A percentile compares a stretch with the other conserved stretches of the same genome.
Conservation (phyloP, 1,284 basidiomycete genomes). For the Ganoderma leucocontextum region DNA sequence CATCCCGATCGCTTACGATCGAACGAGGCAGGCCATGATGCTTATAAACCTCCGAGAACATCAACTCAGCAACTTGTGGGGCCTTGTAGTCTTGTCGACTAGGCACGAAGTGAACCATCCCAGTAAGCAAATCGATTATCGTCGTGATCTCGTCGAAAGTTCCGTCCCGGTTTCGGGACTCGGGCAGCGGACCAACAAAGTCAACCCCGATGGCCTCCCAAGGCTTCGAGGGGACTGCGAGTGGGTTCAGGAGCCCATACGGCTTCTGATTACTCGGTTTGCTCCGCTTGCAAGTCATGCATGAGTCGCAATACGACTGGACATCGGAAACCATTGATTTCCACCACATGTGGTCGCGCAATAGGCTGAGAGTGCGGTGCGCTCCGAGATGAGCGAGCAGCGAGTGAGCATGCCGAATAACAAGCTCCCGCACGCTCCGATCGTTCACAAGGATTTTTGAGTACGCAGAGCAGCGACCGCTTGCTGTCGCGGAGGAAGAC, state of each 20-base stretch:
- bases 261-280: slow-evolving; percentile 36
- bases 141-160: slow-evolving; percentile 31
- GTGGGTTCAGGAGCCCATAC: slow-evolving; percentile 35
- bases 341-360: slow-evolving; percentile 42
- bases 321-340: slow-evolving; percentile 36
- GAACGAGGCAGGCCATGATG: slow-evolving; percentile 48
- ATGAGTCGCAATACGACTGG: slow-evolving; percentile 34
- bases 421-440: slow-evolving; percentile 34
- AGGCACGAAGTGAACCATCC: slow-evolving; percentile 42
- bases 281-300: slow-evolving; percentile 34
- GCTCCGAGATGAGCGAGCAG: slow-evolving; percentile 39
- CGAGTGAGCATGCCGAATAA: slow-evolving; percentile 40
- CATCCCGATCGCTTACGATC: slow-evolving; percentile 53
- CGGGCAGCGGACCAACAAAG: slow-evolving; percentile 46
- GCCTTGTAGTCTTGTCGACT: slow-evolving; percentile 41
- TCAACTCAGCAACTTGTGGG: slow-evolving; percentile 46
- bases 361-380: slow-evolving; percentile 34
- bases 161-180: slow-evolving; percentile 32
- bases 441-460: slow-evolving; percentile 30
- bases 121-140: slow-evolving; percentile 45
- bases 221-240: slow-evolving; percentile 27
- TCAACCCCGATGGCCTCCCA: slow-evolving; percentile 45
- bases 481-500: slow-evolving; percentile 23
- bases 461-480: slow-evolving; percentile 33
- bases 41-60: slow-evolving; percentile 47